Evolutionary conservation across 116 monocot genomes (phyloP).

Genomic region (Iris pallida): DNA sequence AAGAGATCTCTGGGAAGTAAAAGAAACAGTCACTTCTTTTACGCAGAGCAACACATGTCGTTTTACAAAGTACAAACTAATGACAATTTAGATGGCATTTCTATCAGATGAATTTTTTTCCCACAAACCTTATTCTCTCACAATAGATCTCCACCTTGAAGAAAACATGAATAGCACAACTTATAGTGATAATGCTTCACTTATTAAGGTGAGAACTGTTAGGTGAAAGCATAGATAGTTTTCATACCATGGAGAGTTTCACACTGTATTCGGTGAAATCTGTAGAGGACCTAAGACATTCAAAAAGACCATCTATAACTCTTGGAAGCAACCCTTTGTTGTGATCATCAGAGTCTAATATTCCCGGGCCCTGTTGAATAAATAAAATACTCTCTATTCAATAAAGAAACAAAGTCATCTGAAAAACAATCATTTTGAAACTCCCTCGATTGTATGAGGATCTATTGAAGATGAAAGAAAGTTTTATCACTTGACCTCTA

Average conservation of each 20-base stretch:
- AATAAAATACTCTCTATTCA: background rate
- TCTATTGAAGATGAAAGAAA: background rate
- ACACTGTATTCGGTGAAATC: conserved; percentile 26
- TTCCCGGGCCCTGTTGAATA: conserved; percentile 47
- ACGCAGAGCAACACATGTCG: background rate
- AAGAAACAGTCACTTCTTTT: background rate
- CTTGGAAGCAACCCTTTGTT: conserved; percentile 68
- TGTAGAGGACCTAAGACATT: conserved; percentile 24
- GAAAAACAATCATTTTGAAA: too few species aligned
- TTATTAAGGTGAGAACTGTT: background rate
- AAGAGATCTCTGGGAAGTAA: conserved; percentile 69
- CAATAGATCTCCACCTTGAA: conserved; percentile 89
- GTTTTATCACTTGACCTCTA: conserved; percentile 52
- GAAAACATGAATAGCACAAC: background rate
- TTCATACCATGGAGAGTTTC: conserved; percentile 78
- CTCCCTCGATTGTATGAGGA: background rate
- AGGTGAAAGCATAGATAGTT: background rate
- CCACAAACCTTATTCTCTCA: conserved; percentile 76
- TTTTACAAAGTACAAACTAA: background rate
- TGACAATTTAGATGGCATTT: background rate
- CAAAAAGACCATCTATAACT: conserved; percentile 62
- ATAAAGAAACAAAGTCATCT: background rate
- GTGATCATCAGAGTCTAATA: conserved; percentile 40
- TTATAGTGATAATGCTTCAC: background rate
- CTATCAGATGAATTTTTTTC: background rate